Conservation (phyloP, 1,284 basidiomycete genomes). For the Trichosporon asahii region DNA sequence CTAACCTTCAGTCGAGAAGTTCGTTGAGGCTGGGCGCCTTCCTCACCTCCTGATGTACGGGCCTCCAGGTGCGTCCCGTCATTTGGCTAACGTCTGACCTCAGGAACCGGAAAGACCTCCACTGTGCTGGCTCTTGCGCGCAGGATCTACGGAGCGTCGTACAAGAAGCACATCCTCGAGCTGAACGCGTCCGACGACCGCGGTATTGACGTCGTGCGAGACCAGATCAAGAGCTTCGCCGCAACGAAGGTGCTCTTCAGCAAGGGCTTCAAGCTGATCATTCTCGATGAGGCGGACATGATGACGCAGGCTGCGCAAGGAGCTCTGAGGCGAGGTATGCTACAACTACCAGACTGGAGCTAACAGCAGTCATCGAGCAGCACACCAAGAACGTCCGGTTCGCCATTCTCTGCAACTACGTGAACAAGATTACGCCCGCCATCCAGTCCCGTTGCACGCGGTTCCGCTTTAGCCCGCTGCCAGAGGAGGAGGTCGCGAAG, state of each 20-base stretch:
- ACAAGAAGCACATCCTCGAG: constrained; percentile 88
- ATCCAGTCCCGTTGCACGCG: constrained; percentile 98
- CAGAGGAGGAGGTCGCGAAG: constrained; percentile 78
- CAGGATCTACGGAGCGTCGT: constrained; percentile 77
- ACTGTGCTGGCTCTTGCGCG: constrained; percentile 96
- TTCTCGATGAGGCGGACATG: constrained; percentile 98
- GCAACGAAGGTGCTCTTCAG: constrained; percentile 86
- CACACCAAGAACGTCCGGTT: constrained; percentile 98
- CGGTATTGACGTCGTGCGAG: constrained; percentile 96
- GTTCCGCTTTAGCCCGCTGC: constrained; percentile 95
- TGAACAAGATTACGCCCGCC: constrained; percentile 98
- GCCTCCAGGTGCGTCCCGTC: constrained; percentile 63
- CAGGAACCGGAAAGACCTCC: constrained; percentile 89
- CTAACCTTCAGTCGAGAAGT: constrained; percentile 73
- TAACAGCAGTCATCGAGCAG: constrained; percentile 78
- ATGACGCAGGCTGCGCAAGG: constrained; percentile 98
- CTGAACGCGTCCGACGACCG: constrained; percentile 98
- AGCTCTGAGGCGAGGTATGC: constrained; percentile 73
- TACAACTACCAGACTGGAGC: neutral
- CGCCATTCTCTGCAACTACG: constrained; percentile 99
- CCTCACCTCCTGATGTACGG: constrained; percentile 98
- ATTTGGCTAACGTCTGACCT: neutral
- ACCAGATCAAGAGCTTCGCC: constrained; percentile 98
- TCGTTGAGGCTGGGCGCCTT: constrained; percentile 89
- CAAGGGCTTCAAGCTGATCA: constrained; percentile 94